Evolutionary conservation across 78 protist genomes (phyloP).

Genomic region (slime mould (Dictyostelium discoideum)): DNA sequence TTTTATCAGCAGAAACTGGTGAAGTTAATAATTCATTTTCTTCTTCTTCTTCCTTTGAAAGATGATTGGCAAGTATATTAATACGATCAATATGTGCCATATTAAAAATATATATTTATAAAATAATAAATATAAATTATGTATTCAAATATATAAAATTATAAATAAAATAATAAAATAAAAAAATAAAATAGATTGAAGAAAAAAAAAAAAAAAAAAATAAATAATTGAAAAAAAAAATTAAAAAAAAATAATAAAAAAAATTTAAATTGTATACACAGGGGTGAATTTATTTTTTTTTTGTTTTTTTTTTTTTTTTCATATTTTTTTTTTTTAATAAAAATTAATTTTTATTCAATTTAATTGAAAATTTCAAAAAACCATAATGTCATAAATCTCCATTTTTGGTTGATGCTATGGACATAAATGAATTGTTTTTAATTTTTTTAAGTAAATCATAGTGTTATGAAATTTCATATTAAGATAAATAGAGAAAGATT

Average conservation of each 20-base stretch:
- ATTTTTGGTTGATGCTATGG: neutral
- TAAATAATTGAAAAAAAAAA: neutral
- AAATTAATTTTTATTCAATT: neutral
- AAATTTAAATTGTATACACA: neutral
- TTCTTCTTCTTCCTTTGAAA: constrained; percentile 11
- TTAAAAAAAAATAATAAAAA: neutral
- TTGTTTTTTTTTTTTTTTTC: neutral
- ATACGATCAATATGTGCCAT: constrained; percentile 40
- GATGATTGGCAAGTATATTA: constrained; percentile 6
- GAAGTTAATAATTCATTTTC: neutral
- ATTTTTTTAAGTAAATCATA: neutral
- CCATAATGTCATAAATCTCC: neutral
- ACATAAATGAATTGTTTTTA: too few relatives aligned
- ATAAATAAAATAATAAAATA: neutral
- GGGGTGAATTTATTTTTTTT: neutral
- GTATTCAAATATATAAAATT: neutral
- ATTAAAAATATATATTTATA: neutral
- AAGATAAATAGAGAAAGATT: neutral
- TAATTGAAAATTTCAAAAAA: neutral
- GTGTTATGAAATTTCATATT: neutral
- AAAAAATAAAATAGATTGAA: neutral
- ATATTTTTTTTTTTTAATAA: too few relatives aligned
- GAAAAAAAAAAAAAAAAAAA: neutral
- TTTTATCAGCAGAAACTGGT: constrained; percentile 22
- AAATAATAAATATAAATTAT: neutral